A percentile compares a stretch with the other conserved stretches of the same genome.
These are phyloP conservation scores for Catunica adiposa DNA, from an alignment of 2,329 filamentous ascomycete species.

Conservation along the genomic window DNA sequence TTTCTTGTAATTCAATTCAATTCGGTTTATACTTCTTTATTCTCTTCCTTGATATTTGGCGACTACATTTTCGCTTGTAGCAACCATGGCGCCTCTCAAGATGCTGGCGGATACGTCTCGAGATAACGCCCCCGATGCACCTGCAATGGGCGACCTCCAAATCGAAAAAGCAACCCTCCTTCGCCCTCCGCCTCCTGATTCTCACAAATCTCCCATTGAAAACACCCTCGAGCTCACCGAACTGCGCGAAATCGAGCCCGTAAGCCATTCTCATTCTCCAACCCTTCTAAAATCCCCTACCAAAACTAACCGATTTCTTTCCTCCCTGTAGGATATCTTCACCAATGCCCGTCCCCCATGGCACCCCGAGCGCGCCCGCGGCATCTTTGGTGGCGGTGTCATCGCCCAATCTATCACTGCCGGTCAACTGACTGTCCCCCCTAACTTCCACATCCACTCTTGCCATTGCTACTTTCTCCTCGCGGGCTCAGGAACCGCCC, in stretches of 20 bases:
- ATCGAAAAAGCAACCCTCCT: constrained; percentile 30
- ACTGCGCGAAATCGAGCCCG: constrained; percentile 56
- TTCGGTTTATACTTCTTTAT: no score
- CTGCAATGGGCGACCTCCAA: background rate
- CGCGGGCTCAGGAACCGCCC: constrained; percentile 67
- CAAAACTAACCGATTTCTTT: background rate
- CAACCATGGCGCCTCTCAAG: constrained; percentile 3
- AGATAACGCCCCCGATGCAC: background rate
- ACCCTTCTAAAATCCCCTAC: background rate
- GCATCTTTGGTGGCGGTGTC: constrained; percentile 83
- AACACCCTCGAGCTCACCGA: constrained; percentile 78
- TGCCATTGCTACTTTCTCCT: constrained; percentile 99
- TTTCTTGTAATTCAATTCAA: no score
- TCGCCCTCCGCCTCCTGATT: constrained; percentile 55
- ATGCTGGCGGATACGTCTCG: background rate
- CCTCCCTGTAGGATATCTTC: constrained; percentile 55
- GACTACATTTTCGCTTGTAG: no score
- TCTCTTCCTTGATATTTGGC: no score
- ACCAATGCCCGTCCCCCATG: constrained; percentile 85
- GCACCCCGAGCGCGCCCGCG: constrained; percentile 81
- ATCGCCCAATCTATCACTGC: constrained; percentile 85
- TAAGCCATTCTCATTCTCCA: constrained; percentile 25
- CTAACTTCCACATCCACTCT: constrained; percentile 70
- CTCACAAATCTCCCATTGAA: constrained; percentile 65
- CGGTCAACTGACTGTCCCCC: constrained; percentile 71